These are phyloP conservation scores for Penicillium aurantiogriseum DNA, from an alignment of 2,329 filamentous ascomycete genomes.

Conservation along the genomic window DNA sequence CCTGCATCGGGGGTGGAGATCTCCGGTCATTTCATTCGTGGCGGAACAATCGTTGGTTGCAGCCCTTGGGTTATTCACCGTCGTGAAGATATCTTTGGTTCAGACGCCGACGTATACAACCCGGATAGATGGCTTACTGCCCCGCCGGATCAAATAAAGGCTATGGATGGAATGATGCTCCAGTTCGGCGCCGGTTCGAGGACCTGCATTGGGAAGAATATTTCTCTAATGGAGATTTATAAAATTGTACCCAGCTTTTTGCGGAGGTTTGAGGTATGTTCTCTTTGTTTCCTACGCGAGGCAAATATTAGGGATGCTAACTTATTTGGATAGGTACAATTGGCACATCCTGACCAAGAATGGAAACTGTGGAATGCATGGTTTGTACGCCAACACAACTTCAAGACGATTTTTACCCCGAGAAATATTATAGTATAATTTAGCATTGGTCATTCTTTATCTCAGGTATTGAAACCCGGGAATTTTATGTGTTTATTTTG, in stretches of 20 bases:
- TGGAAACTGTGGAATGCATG: slow-evolving; percentile 3
- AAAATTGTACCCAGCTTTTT: slow-evolving; percentile 29
- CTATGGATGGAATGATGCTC: slow-evolving; percentile 14
- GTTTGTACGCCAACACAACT: background rate
- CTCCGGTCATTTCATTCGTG: slow-evolving; percentile 13
- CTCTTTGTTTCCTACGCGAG: no score
- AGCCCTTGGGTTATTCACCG: slow-evolving; percentile 74
- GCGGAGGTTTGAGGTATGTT: slow-evolving; percentile 21
- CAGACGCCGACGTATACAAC: slow-evolving; percentile 59
- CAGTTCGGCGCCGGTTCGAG: slow-evolving; percentile 30
- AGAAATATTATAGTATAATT: background rate
- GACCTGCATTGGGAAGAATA: slow-evolving; percentile 32
- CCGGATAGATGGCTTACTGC: slow-evolving; percentile 20
- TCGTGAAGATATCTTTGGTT: slow-evolving; percentile 65
- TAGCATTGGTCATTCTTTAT: background rate
- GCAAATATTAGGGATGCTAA: background rate
- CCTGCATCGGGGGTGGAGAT: slow-evolving; percentile 42
- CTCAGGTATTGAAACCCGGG: background rate
- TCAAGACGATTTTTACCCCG: background rate
- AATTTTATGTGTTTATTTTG: no score
- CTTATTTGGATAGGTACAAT: background rate
- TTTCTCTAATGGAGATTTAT: slow-evolving; percentile 30
- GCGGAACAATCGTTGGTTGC: slow-evolving; percentile 62
- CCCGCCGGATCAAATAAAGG: slow-evolving; percentile 9
- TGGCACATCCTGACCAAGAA: background rate